Conservation (phyloP, 176 grass and related monocot genomes). For the Oryza rufipogon region DNA sequence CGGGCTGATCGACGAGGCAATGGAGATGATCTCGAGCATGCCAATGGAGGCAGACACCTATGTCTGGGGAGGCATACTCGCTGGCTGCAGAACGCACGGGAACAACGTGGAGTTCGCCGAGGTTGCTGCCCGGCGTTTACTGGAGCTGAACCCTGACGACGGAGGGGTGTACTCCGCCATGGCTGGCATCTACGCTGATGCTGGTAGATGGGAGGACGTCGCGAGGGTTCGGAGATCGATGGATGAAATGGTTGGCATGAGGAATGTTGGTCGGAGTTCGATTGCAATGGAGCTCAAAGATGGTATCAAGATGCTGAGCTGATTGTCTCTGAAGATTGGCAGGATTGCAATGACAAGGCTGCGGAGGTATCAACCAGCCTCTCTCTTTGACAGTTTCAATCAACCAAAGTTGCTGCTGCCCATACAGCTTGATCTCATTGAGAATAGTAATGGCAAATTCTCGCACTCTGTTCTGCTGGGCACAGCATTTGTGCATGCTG, state of each 20-base stretch:
- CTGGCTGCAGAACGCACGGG: constrained; percentile 63
- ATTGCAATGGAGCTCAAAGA: constrained; percentile 24
- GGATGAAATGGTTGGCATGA: constrained; percentile 48
- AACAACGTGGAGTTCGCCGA: constrained; percentile 55
- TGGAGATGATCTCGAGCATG: constrained; percentile 62
- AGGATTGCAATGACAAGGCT: not conserved
- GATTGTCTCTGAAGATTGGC: not conserved
- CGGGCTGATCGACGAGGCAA: constrained; percentile 54
- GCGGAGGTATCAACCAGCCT: not conserved
- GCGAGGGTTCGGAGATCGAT: constrained; percentile 53
- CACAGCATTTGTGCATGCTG: not conserved
- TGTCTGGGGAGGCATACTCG: constrained; percentile 67
- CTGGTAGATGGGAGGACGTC: constrained; percentile 68
- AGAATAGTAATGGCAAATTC: not conserved
- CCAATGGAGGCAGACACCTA: constrained; percentile 52
- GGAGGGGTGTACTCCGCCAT: constrained; percentile 65
- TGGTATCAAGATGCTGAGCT: not conserved
- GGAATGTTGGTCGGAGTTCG: constrained; percentile 55
- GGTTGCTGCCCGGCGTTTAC: constrained; percentile 50
- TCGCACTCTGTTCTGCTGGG: not conserved
- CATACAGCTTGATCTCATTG: not conserved
- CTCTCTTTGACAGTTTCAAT: not conserved
- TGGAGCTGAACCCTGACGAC: constrained; percentile 53
- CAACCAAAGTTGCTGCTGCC: not conserved
- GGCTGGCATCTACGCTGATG: constrained; percentile 54